Conservation (phyloP, 495 filamentous ascomycete species). For the Podospora fimiseda region DNA sequence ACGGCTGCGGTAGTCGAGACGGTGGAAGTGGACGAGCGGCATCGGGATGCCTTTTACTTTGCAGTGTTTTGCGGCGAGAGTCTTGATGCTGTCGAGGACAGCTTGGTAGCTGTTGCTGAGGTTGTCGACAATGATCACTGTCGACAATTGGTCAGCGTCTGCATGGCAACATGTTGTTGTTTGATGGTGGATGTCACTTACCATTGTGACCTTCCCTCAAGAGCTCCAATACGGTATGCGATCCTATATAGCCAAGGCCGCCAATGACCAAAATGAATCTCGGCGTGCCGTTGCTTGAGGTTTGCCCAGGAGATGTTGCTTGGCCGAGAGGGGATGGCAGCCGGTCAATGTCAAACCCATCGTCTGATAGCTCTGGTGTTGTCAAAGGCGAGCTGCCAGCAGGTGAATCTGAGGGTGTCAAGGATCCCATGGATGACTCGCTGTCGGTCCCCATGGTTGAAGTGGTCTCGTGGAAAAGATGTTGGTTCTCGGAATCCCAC, state of each 20-base stretch:
- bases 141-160: neutral
- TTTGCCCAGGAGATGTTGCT: neutral
- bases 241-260: slow-evolving; percentile 62
- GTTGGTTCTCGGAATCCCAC: slow-evolving; percentile 1
- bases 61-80: slow-evolving; percentile 46
- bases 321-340: slow-evolving; percentile 1
- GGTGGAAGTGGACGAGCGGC: slow-evolving; percentile 49
- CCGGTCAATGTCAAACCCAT: slow-evolving; percentile 15
- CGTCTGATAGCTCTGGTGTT: slow-evolving; percentile 20
- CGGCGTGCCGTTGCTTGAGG: neutral
- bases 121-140: slow-evolving; percentile 56
- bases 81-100: slow-evolving; percentile 48
- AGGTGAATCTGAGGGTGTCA: slow-evolving; percentile 6
- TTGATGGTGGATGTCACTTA: neutral
- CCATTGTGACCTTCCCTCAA: slow-evolving; percentile 55
- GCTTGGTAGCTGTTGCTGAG: slow-evolving; percentile 53
- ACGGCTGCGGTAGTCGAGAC: slow-evolving; percentile 51
- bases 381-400: slow-evolving; percentile 14
- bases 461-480: neutral
- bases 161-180: neutral
- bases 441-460: slow-evolving; percentile 7
- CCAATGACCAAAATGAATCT: slow-evolving; percentile 56
- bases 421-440: slow-evolving; percentile 8
- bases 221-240: slow-evolving; percentile 57
- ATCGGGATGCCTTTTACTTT: slow-evolving; percentile 23